These are phyloP conservation scores for Calonectria fujianensis DNA, from an alignment of 2,329 filamentous ascomycete species.

Conservation along the genomic window DNA sequence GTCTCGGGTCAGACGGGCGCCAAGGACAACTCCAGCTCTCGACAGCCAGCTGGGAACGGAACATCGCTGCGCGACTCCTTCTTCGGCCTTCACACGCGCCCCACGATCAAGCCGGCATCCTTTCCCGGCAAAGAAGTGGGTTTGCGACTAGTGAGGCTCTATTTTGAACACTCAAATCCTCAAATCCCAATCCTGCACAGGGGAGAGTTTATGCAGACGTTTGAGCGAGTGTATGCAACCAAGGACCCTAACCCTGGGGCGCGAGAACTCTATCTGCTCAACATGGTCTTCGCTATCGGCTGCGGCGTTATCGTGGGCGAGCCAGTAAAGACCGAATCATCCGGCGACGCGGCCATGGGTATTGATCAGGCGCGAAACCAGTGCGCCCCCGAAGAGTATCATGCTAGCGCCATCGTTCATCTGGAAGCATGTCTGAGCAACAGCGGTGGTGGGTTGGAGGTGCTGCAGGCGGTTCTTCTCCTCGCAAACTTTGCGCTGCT, in stretches of 20 bases:
- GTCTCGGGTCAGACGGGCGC: slow-evolving; percentile 76
- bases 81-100: slow-evolving; percentile 95
- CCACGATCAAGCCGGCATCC: slow-evolving; percentile 87
- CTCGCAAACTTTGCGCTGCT: slow-evolving; percentile 94
- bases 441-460: slow-evolving; percentile 92
- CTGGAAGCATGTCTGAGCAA: slow-evolving; percentile 90
- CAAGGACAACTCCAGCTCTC: slow-evolving; percentile 52
- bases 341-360: slow-evolving; percentile 56
- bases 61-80: slow-evolving; percentile 96
- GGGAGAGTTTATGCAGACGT: slow-evolving; percentile 90
- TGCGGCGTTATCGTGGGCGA: slow-evolving; percentile 91
- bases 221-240: slow-evolving; percentile 86
- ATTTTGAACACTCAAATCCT: slow-evolving; percentile 97
- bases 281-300: slow-evolving; percentile 98
- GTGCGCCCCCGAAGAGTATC: slow-evolving; percentile 94
- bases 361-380: slow-evolving; percentile 62
- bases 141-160: slow-evolving; percentile 83
- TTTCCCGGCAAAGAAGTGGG: slow-evolving; percentile 89
- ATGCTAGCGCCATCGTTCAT: slow-evolving; percentile 94
- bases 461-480: slow-evolving; percentile 93
- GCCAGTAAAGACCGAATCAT: slow-evolving; percentile 69
- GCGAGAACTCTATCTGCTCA: slow-evolving; percentile 92
- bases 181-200: slow-evolving; percentile 95
- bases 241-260: slow-evolving; percentile 81
- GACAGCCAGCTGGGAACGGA: slow-evolving; percentile 64